Evolutionary conservation across 345 rosid species (phyloP), one percentile per base, ranked within the genome.

Genomic region (Salix caprea): DNA sequence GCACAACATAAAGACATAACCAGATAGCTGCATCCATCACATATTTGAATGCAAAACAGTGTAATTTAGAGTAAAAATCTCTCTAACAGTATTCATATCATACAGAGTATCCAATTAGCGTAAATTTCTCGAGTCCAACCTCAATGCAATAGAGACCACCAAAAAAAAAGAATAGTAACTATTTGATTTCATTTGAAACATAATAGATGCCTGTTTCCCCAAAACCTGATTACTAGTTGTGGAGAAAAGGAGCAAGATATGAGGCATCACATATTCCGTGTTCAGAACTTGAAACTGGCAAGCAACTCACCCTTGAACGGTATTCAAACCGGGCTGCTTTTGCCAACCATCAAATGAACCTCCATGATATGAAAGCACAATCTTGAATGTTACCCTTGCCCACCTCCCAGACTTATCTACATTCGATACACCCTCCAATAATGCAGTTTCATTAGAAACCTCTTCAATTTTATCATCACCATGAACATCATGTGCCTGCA

Each of bases 331-430:
- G 42, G 97, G 98, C 81, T 96, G 97, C 71, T 88, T 93, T 84
- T 93, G 98, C 99, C 99, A 96, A 74, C 99, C 99, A 84, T 94
- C 99, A 77, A 96, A 96, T 18, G 97, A 89, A 74, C 77, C 80
- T 34, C 98, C 98, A 69, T 87, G 88, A 73, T 93, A 96, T 2
- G 99, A 93, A 81, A 96, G 79, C 76, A 85, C 75, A 71, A 96
- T 91, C 90, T 88, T 93, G 67, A 90, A 96, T 40, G 87, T 91
- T 64, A 74, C 84, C 85, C 99, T 89, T 65, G 82, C 97, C 95
- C 92, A 94, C 81, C 97, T 90, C 76, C 98, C 95, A 0, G 80
- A 58, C 82, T 84, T 87, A 52, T 82, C 90, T 32, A 80, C 79
- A 67, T 64, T 83, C 23, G 73, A 30, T 79, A 36, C 76, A 83